Evolutionary conservation across 805 yeast species (phyloP).

Genomic region (Ogataea pini): DNA sequence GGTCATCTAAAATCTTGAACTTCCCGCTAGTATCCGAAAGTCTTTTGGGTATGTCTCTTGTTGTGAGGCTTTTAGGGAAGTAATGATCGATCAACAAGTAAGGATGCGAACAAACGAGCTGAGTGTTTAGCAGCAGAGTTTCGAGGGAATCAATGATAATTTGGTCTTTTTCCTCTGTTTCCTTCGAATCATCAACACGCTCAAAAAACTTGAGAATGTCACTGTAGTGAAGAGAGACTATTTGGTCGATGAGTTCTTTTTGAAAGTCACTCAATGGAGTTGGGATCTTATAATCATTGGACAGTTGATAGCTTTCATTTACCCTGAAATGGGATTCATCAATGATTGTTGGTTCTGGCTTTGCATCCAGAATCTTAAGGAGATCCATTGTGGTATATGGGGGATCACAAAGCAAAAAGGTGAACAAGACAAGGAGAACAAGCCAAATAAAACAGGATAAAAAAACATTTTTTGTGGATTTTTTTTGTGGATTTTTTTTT

Average conservation of each 20-base stretch:
- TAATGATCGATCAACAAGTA: conserved; percentile 80
- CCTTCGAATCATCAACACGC: conserved; percentile 45
- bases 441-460: background rate
- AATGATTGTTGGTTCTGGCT: conserved; percentile 80
- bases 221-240: conserved; percentile 85
- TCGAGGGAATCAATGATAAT: conserved; percentile 74
- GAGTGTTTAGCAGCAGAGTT: conserved; percentile 73
- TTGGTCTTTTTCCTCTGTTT: conserved; percentile 38
- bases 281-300: conserved; percentile 73
- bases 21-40: conserved; percentile 82
- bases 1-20: conserved; percentile 66
- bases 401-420: background rate
- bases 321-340: conserved; percentile 51
- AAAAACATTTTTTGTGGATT: background rate
- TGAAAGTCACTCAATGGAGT: conserved; percentile 87
- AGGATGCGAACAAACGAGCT: conserved; percentile 86
- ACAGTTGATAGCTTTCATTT: conserved; percentile 36
- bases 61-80: conserved; percentile 75
- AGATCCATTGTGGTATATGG: conserved; percentile 58
- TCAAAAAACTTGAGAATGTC: conserved; percentile 89
- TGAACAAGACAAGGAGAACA: conserved; percentile 3
- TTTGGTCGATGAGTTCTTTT: conserved; percentile 85
- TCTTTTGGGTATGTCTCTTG: conserved; percentile 69
- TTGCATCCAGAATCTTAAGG: conserved; percentile 71
- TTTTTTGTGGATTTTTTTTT: conserved; percentile 1